Evolutionary conservation across 1,284 basidiomycete genomes (phyloP), one percentile per base, ranked within the genome.

Genomic region (Apiotrichum porosum): DNA sequence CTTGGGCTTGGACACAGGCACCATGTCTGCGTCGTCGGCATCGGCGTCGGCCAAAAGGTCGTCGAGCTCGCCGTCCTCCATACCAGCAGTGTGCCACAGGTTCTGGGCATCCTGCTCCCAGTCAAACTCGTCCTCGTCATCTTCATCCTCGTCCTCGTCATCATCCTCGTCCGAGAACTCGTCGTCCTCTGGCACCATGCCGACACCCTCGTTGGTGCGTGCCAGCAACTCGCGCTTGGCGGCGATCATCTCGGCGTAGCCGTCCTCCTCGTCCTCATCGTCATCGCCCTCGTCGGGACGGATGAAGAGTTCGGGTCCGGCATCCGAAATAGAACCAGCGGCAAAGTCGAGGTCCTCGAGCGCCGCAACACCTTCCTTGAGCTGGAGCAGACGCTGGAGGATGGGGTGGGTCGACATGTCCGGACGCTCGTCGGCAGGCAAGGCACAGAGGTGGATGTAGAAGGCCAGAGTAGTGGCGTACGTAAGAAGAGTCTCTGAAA

Each of bases 391-490:
- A 13, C 93, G 86, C 21, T 77, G 73, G 55, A 97, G 77, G 57
- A 97, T 83, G 0, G 90, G 88, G 65, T 91, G 86, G 0, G 78
- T 74, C 55, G 82, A 78, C 32, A 93, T 79, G 30, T 84, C 78
- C 2, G 86, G 85, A 15, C 79, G 63, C 17, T 62, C 38, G 75
- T 56, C 77, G 68, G 34, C 78, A 71, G 68, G 86, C 81, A 73
- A 83, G 80, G 86, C 77, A 14, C 88, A 83, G 22, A 98, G 79
- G 69, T 93, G 84, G 42, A 98, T 78, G 75, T 95, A 97, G 76
- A 93, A 97, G 0, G 92, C 86, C 37, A 97, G 83, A 1, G 84
- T 86, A 1, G 91, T 88, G 9, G 87, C 80, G 69, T 98, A 98
- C 9, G 92, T 88, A 37, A 94, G 75, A 3, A 95, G 78, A 1